Conservation (phyloP, 2,329 filamentous ascomycete species). For the Stachybotrys echinatus region DNA sequence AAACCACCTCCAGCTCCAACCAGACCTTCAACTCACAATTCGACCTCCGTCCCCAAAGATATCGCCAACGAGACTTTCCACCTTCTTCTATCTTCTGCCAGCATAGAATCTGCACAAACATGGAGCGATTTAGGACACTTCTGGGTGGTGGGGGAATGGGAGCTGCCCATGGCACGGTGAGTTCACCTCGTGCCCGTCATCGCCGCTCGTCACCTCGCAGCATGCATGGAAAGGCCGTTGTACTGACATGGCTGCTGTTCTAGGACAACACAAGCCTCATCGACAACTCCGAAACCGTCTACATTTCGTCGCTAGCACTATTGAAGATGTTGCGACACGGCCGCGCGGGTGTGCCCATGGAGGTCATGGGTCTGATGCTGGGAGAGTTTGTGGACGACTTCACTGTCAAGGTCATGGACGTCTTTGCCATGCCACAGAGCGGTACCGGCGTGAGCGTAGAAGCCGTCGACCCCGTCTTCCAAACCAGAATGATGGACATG, state of each 20-base stretch:
- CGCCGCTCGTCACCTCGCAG: too few species aligned
- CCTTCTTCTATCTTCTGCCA: neutral
- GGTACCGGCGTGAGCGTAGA: constrained; percentile 98
- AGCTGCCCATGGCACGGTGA: constrained; percentile 33
- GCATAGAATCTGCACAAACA: constrained; percentile 30
- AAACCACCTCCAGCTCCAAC: constrained; percentile 8
- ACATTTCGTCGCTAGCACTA: constrained; percentile 94
- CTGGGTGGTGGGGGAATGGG: constrained; percentile 69
- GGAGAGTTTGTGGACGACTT: constrained; percentile 99
- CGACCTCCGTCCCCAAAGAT: neutral
- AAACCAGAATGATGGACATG: constrained; percentile 99
- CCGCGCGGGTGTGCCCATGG: constrained; percentile 96
- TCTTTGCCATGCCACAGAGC: constrained; percentile 98
- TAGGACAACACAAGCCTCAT: constrained; percentile 89
- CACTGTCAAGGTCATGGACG: constrained; percentile 95
- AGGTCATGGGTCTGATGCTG: constrained; percentile 99
- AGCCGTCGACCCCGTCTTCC: constrained; percentile 96
- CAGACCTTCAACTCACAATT: constrained; percentile 6
- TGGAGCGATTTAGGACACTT: constrained; percentile 92
- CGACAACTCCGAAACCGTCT: constrained; percentile 98
- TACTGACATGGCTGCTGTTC: neutral
- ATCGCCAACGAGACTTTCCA: neutral
- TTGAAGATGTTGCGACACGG: constrained; percentile 99
- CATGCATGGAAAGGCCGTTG: too few species aligned
- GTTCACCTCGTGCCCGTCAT: too few species aligned